Conservation (phyloP, 306 rosid species). For the Leucaena leucocephala region DNA sequence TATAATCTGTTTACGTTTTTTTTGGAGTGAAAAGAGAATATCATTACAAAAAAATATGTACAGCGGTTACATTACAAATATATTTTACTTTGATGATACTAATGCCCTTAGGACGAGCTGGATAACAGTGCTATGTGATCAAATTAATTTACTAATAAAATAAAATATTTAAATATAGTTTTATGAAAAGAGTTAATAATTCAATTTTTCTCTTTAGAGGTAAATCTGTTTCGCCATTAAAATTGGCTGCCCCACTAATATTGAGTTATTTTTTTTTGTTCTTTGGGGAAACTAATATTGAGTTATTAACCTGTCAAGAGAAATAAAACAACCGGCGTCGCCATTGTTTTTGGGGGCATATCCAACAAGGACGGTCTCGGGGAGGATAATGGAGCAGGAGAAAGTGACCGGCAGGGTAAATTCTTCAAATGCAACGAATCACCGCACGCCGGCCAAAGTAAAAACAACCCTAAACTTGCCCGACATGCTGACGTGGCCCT, state of each 20-base stretch:
- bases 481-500: slow-evolving; percentile 38
- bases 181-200: neutral
- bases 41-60: too few species aligned
- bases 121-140: too few species aligned
- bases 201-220: neutral
- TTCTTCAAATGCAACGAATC: neutral
- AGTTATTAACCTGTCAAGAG: neutral
- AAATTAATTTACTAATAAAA: too few species aligned
- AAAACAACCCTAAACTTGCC: neutral
- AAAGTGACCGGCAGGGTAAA: neutral
- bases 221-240: neutral
- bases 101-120: too few species aligned
- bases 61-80: too few species aligned
- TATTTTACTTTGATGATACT: neutral
- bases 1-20: too few species aligned
- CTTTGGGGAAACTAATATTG: too few species aligned
- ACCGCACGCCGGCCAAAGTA: neutral
- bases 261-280: too few species aligned
- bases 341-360: neutral
- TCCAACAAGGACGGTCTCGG: too few species aligned
- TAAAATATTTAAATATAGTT: neutral
- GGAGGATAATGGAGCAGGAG: slow-evolving; percentile 8
- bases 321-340: neutral
- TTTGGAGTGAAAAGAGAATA: too few species aligned
- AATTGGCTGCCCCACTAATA: too few species aligned